phyloP scores from a whole-genome alignment of 768 basidiomycete species.

The Ramaria sp. region DNA sequence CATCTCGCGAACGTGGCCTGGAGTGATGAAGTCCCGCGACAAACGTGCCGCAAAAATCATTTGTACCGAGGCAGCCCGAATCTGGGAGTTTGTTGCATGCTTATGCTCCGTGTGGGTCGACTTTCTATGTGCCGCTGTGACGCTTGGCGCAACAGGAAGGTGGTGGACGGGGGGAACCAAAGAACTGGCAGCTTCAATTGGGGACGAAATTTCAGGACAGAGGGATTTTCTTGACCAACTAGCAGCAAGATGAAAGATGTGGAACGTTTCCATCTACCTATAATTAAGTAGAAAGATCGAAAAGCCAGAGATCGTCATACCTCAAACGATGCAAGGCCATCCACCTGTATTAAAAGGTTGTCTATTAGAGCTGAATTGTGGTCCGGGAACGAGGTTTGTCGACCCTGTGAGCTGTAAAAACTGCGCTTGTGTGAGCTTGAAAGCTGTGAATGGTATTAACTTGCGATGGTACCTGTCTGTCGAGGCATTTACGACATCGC shows the following conservation, averaged over 20 bases:
- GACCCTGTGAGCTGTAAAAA: conserved; percentile 82
- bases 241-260: conserved; percentile 67
- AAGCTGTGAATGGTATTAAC: neutral
- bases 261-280: conserved; percentile 78
- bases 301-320: conserved; percentile 23
- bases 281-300: neutral
- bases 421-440: conserved; percentile 24
- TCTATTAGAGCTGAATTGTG: conserved; percentile 56
- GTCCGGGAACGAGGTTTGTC: conserved; percentile 73
- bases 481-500: conserved; percentile 55
- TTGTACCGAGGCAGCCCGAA: conserved; percentile 70
- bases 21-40: conserved; percentile 66
- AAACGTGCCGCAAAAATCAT: conserved; percentile 74
- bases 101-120: neutral
- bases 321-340: conserved; percentile 59
- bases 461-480: conserved; percentile 53
- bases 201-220: conserved; percentile 12
- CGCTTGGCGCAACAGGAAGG: conserved; percentile 1
- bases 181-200: conserved; percentile 20
- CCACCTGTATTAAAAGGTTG: conserved; percentile 36
- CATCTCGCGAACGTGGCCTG: conserved; percentile 44
- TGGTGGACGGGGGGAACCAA: conserved; percentile 10
- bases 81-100: conserved; percentile 22
- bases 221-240: conserved; percentile 41
- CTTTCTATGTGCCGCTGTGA: neutral